Base-by-base conservation (phyloP, 805 yeast genomes). In the Nadsonia fulvescens region DNA sequence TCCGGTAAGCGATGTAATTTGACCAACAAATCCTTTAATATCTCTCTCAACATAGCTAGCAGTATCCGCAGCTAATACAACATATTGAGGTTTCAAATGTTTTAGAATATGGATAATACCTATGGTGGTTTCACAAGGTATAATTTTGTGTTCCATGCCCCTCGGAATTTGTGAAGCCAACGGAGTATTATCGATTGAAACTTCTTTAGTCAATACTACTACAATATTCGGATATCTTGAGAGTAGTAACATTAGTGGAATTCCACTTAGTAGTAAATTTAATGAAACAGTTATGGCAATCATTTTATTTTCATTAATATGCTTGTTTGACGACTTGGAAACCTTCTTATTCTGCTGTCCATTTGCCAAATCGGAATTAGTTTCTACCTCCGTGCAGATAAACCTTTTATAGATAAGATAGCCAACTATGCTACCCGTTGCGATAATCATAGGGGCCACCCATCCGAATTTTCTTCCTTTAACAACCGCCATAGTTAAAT, bases 61-160 rank as follows among this genome's bases (percentile, higher is more conserved):
- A 11, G 30, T 31, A 14, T 37, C 42, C 6, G 23, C 15, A 8
- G 42, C 38, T 7, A 41, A 25, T 5, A 40, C 32, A 19, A 38
- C 40, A 21, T 31, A 24, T 11, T 56, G 52, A 17, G 62, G 53
- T 12, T 47, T 43, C 14, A 69, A 27, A 31, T 66, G 72, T 33
- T 65, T 66, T 12, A 66, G 50, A n/a, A 69, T 53, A 18, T 70
- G 66, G 49, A 65, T 59, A 8, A 66, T 42, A 3, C 75, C 71
- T 8, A 44, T 48, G 28, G 49, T 49, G 1, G 63, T 56, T n/a
- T 54, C 59, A 25, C 70, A 61, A 24, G 48, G 49, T 2, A 67
- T 57, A 8, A 62, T 37, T 27, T 58, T 53, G 3, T 34, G 21
- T 3, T 47, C 43, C 2, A 53, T 30, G 8, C 39, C 30, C 17